Base-by-base conservation (phyloP, 2,329 filamentous ascomycete species). In the Chaetomium olivaceum region DNA sequence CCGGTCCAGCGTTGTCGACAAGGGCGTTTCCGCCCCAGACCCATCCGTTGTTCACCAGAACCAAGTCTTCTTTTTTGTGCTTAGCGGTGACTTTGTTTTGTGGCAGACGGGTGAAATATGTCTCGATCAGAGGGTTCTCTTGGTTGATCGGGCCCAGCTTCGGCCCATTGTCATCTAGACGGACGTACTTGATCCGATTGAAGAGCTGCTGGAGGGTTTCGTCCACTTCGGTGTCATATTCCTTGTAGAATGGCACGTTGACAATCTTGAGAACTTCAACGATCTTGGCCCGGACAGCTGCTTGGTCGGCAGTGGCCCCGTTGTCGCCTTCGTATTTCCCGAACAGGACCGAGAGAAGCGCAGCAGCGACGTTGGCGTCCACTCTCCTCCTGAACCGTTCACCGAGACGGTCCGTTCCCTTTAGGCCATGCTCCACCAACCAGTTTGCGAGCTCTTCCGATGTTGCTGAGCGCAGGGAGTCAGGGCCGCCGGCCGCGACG, bases 21-120 rank as follows among this genome's bases (percentile, higher is more conserved):
- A 98, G 85, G 1, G 95, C 94, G 78, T 98, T 96, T 6, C 94
- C 94, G 65, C 92, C 94, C 95, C 95, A 99, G 9, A 99, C 93
- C 95, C 95, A 99, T 52, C 95, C 95, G 74, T 99, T 99, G 79
- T 98, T 98, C 50, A 89, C 93, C 60, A 99, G 80, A 2, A 92
- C 91, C 55, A 96, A 83, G 52, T 93, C 89, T 64, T 89, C 89
- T 1, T 88, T 83, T 64, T 88, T 88, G 73, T 96, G 90, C 73
- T 91, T 89, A 67, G 87, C 84, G 0, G 95, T 97, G 12, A 84
- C 87, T 12, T 90, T 87, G 72, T 96, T 97, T 33, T 85, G 76
- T 1, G 93, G 91, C 50, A 99, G 82, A 31, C 94, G 88, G 0
- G 95, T 98, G 78, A 99, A 99, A 80, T 99, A 99, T 0, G 91